phyloP scores from a whole-genome alignment of 2,329 filamentous ascomycete genomes.

The Fusarium devonianum region DNA sequence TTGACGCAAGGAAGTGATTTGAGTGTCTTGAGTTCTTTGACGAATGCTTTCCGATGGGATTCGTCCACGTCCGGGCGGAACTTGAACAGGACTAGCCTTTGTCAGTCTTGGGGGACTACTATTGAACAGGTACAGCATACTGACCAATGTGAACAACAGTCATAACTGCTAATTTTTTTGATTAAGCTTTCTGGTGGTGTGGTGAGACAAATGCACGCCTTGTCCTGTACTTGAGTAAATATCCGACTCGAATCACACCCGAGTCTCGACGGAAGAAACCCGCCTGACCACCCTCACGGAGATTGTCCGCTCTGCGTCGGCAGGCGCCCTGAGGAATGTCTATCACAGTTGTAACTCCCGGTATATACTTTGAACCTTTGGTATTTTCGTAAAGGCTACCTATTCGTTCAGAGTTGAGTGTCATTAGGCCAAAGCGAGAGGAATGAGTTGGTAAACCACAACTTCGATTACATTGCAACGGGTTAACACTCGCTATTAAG shows the following conservation, averaged over 20 bases:
- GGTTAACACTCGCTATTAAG: neutral
- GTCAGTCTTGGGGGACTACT: neutral
- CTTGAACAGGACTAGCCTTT: slow-evolving; percentile 56
- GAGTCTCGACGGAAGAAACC: slow-evolving; percentile 6
- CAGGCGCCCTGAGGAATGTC: too few relatives aligned
- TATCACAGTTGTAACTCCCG: neutral
- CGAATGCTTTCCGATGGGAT: slow-evolving; percentile 54
- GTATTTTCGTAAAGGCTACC: neutral
- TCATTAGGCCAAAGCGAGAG: too few relatives aligned
- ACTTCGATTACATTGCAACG: neutral
- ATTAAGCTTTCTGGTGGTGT: too few relatives aligned
- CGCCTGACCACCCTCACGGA: neutral
- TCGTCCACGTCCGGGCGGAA: slow-evolving; percentile 52
- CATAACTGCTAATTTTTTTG: slow-evolving; percentile 40
- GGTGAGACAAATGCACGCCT: too few relatives aligned
- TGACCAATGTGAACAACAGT: slow-evolving; percentile 49
- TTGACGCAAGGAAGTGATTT: slow-evolving; percentile 57
- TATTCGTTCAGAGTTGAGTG: neutral
- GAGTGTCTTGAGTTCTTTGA: slow-evolving; percentile 56
- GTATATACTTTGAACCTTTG: neutral
- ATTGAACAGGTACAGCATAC: neutral
- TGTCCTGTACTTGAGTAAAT: too few relatives aligned
- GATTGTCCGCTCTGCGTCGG: neutral
- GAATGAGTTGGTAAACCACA: neutral
- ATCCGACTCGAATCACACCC: too few relatives aligned